Percentiles rank a stretch among this genome's conserved stretches.
These are phyloP conservation scores for Luffa aegyptiaca DNA, from an alignment of 306 rosid genomes.

Conservation along the genomic window DNA sequence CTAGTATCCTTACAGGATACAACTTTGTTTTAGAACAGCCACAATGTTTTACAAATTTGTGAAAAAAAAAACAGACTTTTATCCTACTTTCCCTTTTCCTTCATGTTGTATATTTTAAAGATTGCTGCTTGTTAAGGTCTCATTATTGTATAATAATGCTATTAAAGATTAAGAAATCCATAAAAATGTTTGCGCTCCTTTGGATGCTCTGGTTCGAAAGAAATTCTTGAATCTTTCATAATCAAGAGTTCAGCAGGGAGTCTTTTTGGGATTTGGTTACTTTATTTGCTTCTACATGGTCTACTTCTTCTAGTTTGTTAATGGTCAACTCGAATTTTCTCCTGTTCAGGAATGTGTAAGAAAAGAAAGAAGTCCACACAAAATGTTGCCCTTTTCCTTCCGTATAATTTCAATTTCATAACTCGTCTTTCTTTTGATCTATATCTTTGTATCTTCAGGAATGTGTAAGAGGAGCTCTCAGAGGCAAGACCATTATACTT, in stretches of 20 bases:
- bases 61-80: background rate
- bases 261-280: background rate
- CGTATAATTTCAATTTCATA: background rate
- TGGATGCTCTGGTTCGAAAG: background rate
- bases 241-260: background rate
- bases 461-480: slow-evolving; percentile 76
- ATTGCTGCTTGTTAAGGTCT: background rate
- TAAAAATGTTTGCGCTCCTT: background rate
- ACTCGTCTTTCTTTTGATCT: background rate
- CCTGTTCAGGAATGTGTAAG: no score
- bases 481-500: slow-evolving; percentile 67
- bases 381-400: background rate
- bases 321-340: no score
- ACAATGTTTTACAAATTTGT: background rate
- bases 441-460: slow-evolving; percentile 31
- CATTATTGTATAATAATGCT: background rate
- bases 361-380: background rate
- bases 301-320: no score
- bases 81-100: background rate
- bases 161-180: background rate
- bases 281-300: no score
- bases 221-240: background rate
- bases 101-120: background rate
- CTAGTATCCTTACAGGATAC: no score
- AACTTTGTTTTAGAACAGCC: background rate